Base-by-base conservation (phyloP, 495 filamentous ascomycete genomes). In the Penicillium canariense region DNA sequence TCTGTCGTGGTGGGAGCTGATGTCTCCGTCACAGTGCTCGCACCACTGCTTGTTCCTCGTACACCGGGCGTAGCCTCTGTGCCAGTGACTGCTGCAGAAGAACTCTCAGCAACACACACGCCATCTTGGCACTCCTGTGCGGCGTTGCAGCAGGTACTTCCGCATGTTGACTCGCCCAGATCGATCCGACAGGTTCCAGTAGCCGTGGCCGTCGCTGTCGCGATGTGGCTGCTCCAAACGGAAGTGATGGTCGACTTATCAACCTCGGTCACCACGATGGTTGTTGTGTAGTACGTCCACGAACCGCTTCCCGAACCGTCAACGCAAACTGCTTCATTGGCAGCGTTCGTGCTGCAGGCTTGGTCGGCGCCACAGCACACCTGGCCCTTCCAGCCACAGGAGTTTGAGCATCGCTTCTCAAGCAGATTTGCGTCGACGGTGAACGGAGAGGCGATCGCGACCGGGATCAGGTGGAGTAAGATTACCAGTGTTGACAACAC, bases 111-210 rank as follows among this genome's bases (percentile, higher is more conserved):
- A 12, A 78, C 64, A 62, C 74, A 74, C 47, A 68, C 55, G 23
- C 69, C 62, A 48, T 72, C 52, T 17, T 55, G 51, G 67, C 91
- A 96, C 58, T 84, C 84, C 67, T 91, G 86, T 48, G 81, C 82
- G 48, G 74, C 78, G 12, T 82, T 80, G 67, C 91, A 96, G 73
- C 91, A 96, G 51, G 82, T 84, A 26, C 56, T 70, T 9, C 89
- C 91, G 65, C 91, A 96, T 1, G 78, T 77, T 3, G 74, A 78
- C 67, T 91, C 79, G 46, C 82, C 84, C 4, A 84, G 62, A 1
- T 78, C 76, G 8, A 75, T 72, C 17, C 79, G 68, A 71, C 90
- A 94, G 32, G 73, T 76, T 17, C 71, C 70, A 7, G 69, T 65
- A 17, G 74, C 72, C 11, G 81, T 66, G 1, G 77, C 36, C 28